Base-by-base conservation (phyloP, 106 monocot species). In the Hemerocallis citrina region DNA sequence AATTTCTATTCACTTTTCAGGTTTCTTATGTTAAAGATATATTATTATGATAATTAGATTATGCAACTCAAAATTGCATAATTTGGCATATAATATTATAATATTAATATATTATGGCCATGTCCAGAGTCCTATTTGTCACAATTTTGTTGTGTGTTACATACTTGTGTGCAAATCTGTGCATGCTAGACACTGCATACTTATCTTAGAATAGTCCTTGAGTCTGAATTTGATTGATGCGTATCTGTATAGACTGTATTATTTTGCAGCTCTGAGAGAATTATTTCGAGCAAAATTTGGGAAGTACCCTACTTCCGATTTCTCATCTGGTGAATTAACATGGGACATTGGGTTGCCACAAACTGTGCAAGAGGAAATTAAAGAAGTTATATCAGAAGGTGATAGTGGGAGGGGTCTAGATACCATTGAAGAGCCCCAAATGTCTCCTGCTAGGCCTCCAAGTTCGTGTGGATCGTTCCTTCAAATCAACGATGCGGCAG, bases 181-280 rank as follows among this genome's bases (percentile, higher is more conserved):
- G 88, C 85, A 25, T 82, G 77, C 70, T 42, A 56, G 52, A 79
- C 82, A 42, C 76, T 72, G 43, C 64, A 57, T 17, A 34, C 57
- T 31, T 54, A 32, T 38, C 20, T 59, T 16, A 15, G 21, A 32
- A 54, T 34, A 57, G 7, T 57, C 35, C 57, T 45, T 43, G 27
- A 32, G 6, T 20, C 15, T 41, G 23, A 56, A 74, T 74, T 49
- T 85, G 32, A 58, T 15, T 14, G 29, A 17, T 62, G 10, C 21
- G 25, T 85, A 16, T 59, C 21, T 7, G 10, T 59, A 42, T 59
- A 34, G 79, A 75, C 27, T 78, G 74, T 60, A 77, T 82, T 29
- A n/a, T 21, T 39, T 68, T 71, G 63, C 76, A 98, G 98, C 98
- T 37, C 70, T 98, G 57, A 81, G 98, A 62, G 98, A 98, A 72